Evolutionary conservation across 73 alveolate species (phyloP).

Genomic region (Paramecium caudatum): DNA sequence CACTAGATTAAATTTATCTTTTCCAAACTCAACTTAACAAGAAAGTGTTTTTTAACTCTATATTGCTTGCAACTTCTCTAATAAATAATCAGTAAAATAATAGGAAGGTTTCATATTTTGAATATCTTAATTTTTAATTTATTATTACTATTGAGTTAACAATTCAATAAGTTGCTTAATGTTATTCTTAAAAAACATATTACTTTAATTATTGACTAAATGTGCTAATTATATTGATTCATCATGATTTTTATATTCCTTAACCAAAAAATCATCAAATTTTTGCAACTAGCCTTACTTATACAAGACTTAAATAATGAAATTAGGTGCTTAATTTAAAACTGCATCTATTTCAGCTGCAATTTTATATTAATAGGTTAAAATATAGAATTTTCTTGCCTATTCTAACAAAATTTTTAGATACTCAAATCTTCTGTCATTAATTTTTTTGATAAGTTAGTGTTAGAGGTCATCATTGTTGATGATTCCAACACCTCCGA

Average conservation of each 20-base stretch:
- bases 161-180: neutral
- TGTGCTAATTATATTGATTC: conserved; percentile 23
- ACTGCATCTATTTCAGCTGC: conserved; percentile 49
- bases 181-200: neutral
- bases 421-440: conserved; percentile 28
- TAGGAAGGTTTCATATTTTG: conserved; percentile 50
- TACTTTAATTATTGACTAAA: neutral
- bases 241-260: neutral
- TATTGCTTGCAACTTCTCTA: conserved; percentile 2
- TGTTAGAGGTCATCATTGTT: conserved; percentile 27
- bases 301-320: neutral
- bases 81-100: conserved; percentile 59
- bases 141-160: neutral
- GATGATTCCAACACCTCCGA: neutral
- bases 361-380: conserved; percentile 6
- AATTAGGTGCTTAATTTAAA: neutral
- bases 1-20: conserved; percentile 44
- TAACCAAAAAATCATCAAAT: neutral
- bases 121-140: neutral
- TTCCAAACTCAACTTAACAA: conserved; percentile 22
- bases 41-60: neutral
- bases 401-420: neutral
- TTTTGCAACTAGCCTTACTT: neutral
- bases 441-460: neutral
- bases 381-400: conserved; percentile 12